Base-by-base conservation (phyloP, 441 rosid genomes). In the Raphanus hybrid region DNA sequence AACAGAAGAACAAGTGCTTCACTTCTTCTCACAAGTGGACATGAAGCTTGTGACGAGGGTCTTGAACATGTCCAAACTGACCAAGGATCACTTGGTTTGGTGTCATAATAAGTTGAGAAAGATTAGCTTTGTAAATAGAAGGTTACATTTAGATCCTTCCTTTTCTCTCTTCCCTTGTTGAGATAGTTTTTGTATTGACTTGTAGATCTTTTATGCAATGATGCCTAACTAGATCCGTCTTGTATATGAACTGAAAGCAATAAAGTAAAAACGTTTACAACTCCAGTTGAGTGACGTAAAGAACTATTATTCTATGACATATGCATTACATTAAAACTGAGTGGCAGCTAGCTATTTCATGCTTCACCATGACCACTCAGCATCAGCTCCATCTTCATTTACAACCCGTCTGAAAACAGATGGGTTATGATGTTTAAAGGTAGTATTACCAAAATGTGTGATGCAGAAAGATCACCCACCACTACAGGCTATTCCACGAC, bases 1-100 rank as follows among this genome's bases (percentile, higher is more conserved):
- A 43, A 0, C 63, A 34, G 79, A 79, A 29, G 92, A 90, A 26
- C 90, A 87, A 72, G 96, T 86, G n/a, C 89, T 91, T 26, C 79
- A 73, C 78, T 95, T 95, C 84, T 91, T 95, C 82, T 88, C 91
- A 11, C 96, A 91, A 72, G 94, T 95, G 65, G 98, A 95, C 77
- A 83, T 92, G 93, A 90, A 81, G 78, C 77, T 95, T 50, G 98
- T 95, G 74, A 82, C 91, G 67, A 92, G 99, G 29, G 97, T 89
- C 9, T 80, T 95, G 66, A 90, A 84, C 62, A 90, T 90, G 99
- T 86, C 94, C 0, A 92, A 87, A 74, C 37, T 95, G 71, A 87
- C 92, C 0, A 82, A 76, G 0, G 93, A 92, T 8, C 98, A 92
- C 27, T 83, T 95, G 18, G 34, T 86, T 11, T 92, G 99, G 99